Evolutionary conservation across 1,139 yeast genomes (phyloP), one percentile per base, ranked within the genome.

Genomic region (Candida sanyaensis): DNA sequence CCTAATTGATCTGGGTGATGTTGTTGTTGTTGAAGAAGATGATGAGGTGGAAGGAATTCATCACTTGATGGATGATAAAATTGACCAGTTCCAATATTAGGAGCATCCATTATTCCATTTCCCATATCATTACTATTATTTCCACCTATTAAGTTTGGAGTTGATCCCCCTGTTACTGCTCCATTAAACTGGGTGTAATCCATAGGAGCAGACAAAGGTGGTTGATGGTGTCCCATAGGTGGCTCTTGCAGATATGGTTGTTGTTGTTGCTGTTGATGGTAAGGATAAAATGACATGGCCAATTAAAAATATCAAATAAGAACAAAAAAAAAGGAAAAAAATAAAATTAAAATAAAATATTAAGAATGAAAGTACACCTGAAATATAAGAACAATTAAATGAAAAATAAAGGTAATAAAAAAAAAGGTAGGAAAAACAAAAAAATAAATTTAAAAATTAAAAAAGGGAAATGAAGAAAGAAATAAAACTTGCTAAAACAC

Each of bases 61-160:
- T 37, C 41, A 13, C 32, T 27, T 11, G 32, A 37, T n/a, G 41
- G 41, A 12, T 37, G 41, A 31, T 42, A 50, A 41, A 47, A 50
- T 39, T 50, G 51, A 8, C 50, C 50, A 7, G 49, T 45, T 13
- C 54, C 54, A 41, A 47, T 48, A 30, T 32, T 29, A n/a, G 50
- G 49, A 9, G 50, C 54, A 44, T 50, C 54, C 12, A 46, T 40
- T 4, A 45, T 44, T 11, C 41, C 37, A 36, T 46, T 43, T 13
- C n/a, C 33, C 11, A 28, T 39, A 21, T 30, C 33, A 39, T 23
- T 39, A n/a, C 28, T 26, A 26, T 10, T 26, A 34, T 33, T 23
- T 26, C 44, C 48, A 31, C 34, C 32, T 32, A 33, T 40, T 33
- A 31, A 26, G 38, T 40, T 32, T 39, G 46, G 17, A n/a, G 43